phyloP scores from a whole-genome alignment of 768 basidiomycete genomes.

The Lactarius pseudohatsudake region DNA sequence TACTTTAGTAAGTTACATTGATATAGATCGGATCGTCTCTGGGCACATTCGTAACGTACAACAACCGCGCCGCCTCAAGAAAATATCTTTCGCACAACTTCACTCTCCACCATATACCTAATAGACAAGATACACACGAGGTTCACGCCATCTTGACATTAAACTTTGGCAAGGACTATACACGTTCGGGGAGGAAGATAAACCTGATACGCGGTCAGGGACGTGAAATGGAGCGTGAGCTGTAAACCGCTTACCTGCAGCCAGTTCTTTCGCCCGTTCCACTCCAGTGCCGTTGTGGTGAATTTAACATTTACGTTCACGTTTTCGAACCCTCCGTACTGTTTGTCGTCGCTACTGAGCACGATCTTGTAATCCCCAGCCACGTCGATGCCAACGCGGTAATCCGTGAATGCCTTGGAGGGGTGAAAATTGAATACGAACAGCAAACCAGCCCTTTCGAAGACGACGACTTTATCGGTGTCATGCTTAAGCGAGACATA shows the following conservation, averaged over 20 bases:
- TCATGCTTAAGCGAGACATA: conserved; percentile 96
- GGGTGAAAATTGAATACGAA: conserved; percentile 99
- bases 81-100: conserved; percentile 1
- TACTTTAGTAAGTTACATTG: conserved; percentile 8
- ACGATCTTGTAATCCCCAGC: conserved; percentile 83
- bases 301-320: conserved; percentile 61
- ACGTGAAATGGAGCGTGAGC: conserved; percentile 1
- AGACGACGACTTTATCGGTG: conserved; percentile 88
- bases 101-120: background rate
- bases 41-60: conserved; percentile 2
- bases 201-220: conserved; percentile 43
- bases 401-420: conserved; percentile 86
- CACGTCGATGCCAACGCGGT: conserved; percentile 85
- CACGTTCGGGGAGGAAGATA: conserved; percentile 70
- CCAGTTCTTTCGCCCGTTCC: conserved; percentile 93
- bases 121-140: background rate
- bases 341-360: conserved; percentile 80
- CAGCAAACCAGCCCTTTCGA: conserved; percentile 88
- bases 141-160: background rate
- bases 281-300: conserved; percentile 82
- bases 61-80: conserved; percentile 10
- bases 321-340: conserved; percentile 90
- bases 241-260: conserved; percentile 58
- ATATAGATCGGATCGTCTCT: conserved; percentile 12
- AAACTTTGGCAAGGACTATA: conserved; percentile 57